phyloP scores from a whole-genome alignment of 768 basidiomycete genomes.

The Kwoniella dejecticola region DNA sequence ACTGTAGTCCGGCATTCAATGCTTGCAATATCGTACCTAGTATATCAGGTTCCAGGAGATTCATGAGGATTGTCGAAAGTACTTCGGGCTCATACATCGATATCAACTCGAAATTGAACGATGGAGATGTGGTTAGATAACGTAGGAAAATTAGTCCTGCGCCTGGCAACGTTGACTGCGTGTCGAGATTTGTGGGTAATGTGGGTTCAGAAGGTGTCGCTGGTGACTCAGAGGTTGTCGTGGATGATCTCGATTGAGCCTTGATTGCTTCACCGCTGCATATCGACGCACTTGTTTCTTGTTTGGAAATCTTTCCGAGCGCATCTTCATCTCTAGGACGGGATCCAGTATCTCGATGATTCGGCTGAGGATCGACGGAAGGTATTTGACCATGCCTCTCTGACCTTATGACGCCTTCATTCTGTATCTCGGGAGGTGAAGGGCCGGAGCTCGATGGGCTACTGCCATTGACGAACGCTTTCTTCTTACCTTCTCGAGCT shows the following conservation, averaged over 20 bases:
- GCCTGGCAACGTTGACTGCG: conserved; percentile 30
- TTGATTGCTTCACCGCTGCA: too few species aligned
- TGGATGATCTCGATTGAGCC: too few species aligned
- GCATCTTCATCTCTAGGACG: too few species aligned
- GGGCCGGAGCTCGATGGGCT: too few species aligned
- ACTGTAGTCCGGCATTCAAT: conserved; percentile 13
- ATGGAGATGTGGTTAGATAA: conserved; percentile 13
- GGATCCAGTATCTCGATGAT: too few species aligned
- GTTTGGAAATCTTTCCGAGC: too few species aligned
- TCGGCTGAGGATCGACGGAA: too few species aligned
- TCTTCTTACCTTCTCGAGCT: conserved; percentile 16
- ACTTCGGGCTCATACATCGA: conserved; percentile 28
- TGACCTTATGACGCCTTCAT: too few species aligned
- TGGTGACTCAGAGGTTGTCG: background rate
- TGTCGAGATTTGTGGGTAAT: conserved; percentile 21
- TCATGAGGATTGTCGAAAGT: conserved; percentile 25
- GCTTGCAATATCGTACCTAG: conserved; percentile 32
- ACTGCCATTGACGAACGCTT: conserved; percentile 15
- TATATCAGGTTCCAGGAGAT: conserved; percentile 41
- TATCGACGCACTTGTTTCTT: too few species aligned
- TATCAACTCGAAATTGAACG: conserved; percentile 12
- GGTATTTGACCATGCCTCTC: too few species aligned
- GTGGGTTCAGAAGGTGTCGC: background rate
- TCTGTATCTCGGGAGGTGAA: too few species aligned
- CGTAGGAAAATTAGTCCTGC: conserved; percentile 36